Conservation (phyloP, 164 flowering plant species). For the Paratinospora sagittata region DNA sequence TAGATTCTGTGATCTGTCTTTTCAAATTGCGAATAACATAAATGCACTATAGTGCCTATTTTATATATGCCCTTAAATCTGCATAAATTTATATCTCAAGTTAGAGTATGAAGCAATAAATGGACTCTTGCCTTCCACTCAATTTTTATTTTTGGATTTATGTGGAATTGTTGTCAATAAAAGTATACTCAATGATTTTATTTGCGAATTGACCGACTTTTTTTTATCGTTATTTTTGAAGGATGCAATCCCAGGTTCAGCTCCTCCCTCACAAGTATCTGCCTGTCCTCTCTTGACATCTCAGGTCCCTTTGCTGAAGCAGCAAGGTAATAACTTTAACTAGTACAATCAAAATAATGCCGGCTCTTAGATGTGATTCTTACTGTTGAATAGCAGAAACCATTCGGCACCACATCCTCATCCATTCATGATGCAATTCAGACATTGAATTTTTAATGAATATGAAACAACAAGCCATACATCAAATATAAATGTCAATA, state of each 20-base stretch:
- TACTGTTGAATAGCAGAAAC: no score
- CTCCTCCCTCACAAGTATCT: conserved; percentile 38
- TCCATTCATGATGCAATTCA: not conserved
- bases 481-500: no score
- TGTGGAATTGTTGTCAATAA: not conserved
- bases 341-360: not conserved
- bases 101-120: not conserved
- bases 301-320: conserved; percentile 51
- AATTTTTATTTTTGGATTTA: not conserved
- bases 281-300: conserved; percentile 35
- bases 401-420: not conserved
- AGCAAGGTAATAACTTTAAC: conserved; percentile 47
- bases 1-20: no score
- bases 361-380: not conserved
- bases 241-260: conserved; percentile 48
- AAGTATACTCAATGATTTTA: not conserved
- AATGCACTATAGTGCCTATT: not conserved
- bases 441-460: no score
- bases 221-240: conserved; percentile 15
- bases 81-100: not conserved
- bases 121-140: not conserved
- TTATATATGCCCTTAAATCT: not conserved
- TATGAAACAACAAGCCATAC: no score
- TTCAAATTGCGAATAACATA: not conserved
- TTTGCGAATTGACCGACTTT: not conserved